Percentiles rank a stretch among this genome's conserved stretches.
Conservation (phyloP, 192 early-diverging fungal species). For the Ambispora gerdemannii region DNA sequence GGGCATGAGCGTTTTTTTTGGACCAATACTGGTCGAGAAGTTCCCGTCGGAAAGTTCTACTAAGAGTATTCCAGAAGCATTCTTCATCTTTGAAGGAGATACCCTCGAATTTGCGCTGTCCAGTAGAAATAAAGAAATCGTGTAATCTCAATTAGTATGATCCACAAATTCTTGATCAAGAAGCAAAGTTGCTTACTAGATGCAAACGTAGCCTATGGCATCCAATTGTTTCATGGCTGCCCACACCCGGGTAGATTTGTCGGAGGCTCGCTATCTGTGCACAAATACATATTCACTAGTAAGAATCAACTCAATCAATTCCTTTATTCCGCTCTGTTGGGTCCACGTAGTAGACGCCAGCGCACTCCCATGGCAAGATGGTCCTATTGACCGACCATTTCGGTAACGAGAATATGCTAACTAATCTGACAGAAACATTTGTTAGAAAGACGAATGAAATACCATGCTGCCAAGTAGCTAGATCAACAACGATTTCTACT, state of each 20-base stretch:
- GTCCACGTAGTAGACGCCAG: slow-evolving; percentile 32
- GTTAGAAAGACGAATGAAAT: not conserved
- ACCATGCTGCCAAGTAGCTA: not conserved
- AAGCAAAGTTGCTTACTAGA: slow-evolving; percentile 23
- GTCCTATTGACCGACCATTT: slow-evolving; percentile 7
- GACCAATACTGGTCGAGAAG: not conserved
- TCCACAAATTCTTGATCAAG: not conserved
- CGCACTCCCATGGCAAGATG: not conserved
- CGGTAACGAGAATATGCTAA: not conserved
- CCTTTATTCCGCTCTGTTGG: slow-evolving; percentile 26
- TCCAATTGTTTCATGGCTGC: slow-evolving; percentile 20
- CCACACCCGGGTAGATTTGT: slow-evolving; percentile 23
- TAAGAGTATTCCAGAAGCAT: slow-evolving; percentile 10
- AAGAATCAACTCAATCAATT: slow-evolving; percentile 3
- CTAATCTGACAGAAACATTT: slow-evolving; percentile 10
- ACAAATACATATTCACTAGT: slow-evolving; percentile 16
- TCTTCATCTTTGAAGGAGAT: not conserved
- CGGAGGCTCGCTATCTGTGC: slow-evolving; percentile 16
- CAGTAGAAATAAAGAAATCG: slow-evolving; percentile 1
- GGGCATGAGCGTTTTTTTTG: not conserved
- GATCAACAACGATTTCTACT: not conserved
- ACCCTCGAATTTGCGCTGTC: not conserved
- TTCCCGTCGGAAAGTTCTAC: slow-evolving; percentile 3
- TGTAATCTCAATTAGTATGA: not conserved
- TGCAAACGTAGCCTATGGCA: slow-evolving; percentile 8